A percentile compares a stretch with the other conserved stretches of the same genome.
phyloP scores from a whole-genome alignment of 768 basidiomycete genomes.

The Phylloporus rhodoxanthus region DNA sequence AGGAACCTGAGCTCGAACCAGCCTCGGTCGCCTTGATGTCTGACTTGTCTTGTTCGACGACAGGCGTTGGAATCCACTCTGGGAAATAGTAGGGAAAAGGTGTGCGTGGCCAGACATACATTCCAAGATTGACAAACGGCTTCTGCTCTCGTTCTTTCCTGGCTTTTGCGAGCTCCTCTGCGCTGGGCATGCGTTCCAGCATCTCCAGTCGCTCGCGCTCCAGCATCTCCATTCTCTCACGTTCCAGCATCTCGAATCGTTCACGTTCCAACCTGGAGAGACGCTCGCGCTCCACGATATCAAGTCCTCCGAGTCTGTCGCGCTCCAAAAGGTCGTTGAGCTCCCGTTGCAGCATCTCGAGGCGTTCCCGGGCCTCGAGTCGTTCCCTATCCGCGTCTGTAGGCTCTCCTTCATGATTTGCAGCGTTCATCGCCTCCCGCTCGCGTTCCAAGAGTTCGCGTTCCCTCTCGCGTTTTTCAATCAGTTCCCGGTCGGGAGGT shows the following conservation, averaged over 20 bases:
- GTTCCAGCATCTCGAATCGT: conserved; percentile 25
- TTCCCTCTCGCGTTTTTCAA: conserved; percentile 27
- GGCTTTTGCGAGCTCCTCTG: conserved; percentile 30
- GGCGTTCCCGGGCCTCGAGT: conserved; percentile 19
- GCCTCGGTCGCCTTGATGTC: conserved; percentile 15
- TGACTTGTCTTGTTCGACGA: conserved; percentile 21
- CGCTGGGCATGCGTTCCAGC: conserved; percentile 29
- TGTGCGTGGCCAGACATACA: conserved; percentile 27
- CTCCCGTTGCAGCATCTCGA: conserved; percentile 33
- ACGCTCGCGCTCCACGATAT: conserved; percentile 27
- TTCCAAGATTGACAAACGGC: conserved; percentile 25
- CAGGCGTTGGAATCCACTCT: conserved; percentile 28
- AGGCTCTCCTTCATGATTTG: conserved; percentile 18
- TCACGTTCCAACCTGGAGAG: conserved; percentile 27
- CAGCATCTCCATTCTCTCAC: conserved; percentile 25
- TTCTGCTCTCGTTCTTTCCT: conserved; percentile 28
- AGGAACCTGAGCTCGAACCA: conserved; percentile 28
- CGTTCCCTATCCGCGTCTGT: conserved; percentile 25
- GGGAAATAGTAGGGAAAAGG: conserved; percentile 33
- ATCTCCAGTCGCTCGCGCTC: conserved; percentile 30
- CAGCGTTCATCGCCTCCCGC: conserved; percentile 12
- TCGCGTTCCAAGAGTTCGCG: conserved; percentile 24
- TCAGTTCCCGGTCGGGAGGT: conserved; percentile 19
- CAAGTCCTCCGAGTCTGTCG: conserved; percentile 26
- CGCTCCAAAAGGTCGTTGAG: conserved; percentile 26